Conservation (phyloP, 257 asterid genomes). For the Plectranthus barbatus region DNA sequence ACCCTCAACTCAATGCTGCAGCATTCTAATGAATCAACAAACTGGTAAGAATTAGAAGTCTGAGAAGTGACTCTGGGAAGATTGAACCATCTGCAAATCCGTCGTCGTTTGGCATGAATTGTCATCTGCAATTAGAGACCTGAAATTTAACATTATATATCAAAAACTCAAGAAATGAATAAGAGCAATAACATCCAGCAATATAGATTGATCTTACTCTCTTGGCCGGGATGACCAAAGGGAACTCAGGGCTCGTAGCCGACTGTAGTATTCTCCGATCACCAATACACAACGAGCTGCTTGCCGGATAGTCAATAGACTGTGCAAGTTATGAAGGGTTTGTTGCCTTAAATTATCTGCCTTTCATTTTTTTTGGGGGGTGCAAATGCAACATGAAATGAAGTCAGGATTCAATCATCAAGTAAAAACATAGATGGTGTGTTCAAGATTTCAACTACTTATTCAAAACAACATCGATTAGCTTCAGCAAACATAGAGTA, state of each 20-base stretch:
- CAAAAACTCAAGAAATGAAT: not conserved
- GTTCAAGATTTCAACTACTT: not conserved
- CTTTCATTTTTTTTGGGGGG: too few relatives aligned
- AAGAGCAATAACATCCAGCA: not conserved
- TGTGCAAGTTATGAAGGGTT: conserved; percentile 69
- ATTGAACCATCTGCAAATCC: conserved; percentile 65
- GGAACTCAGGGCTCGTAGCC: conserved; percentile 84
- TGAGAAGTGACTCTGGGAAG: conserved; percentile 66
- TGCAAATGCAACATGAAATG: not conserved
- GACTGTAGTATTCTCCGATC: conserved; percentile 84
- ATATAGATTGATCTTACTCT: conserved; percentile 48
- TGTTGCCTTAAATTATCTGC: conserved; percentile 92
- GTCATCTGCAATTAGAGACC: conserved; percentile 51
- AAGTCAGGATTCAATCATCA: not conserved
- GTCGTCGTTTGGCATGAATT: conserved; percentile 62
- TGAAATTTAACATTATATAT: conserved; percentile 10
- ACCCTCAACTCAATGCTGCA: conserved; percentile 20
- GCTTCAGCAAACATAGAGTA: too few relatives aligned
- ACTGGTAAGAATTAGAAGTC: conserved; percentile 36
- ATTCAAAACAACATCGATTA: too few relatives aligned
- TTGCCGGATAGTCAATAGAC: conserved; percentile 74
- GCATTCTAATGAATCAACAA: conserved; percentile 17
- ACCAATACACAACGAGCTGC: conserved; percentile 77
- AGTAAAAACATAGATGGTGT: not conserved
- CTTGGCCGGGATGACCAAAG: conserved; percentile 89